Percentiles rank a stretch among this genome's conserved stretches.
Conservation (phyloP, 140 eudicot species). For the Bidens hawaiensis region DNA sequence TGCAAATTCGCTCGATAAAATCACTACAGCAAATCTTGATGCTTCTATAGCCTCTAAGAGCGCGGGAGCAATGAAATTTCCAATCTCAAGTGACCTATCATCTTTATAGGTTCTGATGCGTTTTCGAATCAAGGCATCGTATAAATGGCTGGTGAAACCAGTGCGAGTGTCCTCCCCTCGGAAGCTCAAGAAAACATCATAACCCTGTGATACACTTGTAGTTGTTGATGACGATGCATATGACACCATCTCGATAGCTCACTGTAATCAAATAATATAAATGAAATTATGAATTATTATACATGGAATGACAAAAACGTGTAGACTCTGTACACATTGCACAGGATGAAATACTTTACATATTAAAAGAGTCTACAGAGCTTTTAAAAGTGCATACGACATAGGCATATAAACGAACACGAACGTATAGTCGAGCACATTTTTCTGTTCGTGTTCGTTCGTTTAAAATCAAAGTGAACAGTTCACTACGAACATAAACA, state of each 20-base stretch:
- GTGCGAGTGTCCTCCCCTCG: slow-evolving; percentile 17
- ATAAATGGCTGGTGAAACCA: slow-evolving; percentile 8
- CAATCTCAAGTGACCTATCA: slow-evolving; percentile 11
- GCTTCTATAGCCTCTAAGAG: slow-evolving; percentile 20
- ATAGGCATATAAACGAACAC: too few species aligned
- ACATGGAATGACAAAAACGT: background rate
- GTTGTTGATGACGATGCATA: background rate
- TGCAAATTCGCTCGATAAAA: slow-evolving; percentile 16
- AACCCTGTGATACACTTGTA: background rate
- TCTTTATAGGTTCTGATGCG: slow-evolving; percentile 19
- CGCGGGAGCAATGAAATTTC: slow-evolving; percentile 1
- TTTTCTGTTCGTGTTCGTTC: too few species aligned
- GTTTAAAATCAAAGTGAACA: too few species aligned
- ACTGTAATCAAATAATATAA: background rate
- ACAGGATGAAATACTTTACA: background rate
- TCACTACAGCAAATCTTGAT: slow-evolving; percentile 10
- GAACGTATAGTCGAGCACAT: too few species aligned
- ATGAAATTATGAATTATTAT: background rate
- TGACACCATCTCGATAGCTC: background rate
- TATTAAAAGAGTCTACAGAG: background rate
- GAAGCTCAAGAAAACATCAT: slow-evolving; percentile 3
- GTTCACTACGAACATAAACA: too few species aligned
- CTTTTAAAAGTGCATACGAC: background rate
- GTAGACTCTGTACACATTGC: background rate
- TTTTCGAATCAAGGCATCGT: background rate